Conservation (phyloP, 148 eudicot genomes). For the Nyssa sinensis region DNA sequence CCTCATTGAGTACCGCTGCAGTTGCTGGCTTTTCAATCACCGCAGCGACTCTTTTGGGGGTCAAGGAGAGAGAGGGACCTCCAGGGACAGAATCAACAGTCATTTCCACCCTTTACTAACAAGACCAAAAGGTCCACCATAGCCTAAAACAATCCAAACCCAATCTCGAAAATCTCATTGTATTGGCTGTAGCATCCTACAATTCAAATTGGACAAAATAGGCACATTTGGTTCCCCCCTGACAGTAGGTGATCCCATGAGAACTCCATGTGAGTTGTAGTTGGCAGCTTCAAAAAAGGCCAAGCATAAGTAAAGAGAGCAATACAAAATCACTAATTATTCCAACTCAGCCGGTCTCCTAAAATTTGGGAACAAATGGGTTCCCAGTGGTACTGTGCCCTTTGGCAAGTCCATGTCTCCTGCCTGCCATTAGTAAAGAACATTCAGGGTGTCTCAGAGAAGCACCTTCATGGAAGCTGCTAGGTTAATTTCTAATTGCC, state of each 20-base stretch:
- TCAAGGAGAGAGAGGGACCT: neutral
- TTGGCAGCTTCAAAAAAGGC: neutral
- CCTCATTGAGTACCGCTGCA: too few relatives aligned
- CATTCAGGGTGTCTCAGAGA: neutral
- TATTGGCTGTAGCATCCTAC: neutral
- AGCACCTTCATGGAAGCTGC: neutral
- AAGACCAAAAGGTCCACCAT: neutral
- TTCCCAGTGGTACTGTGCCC: neutral
- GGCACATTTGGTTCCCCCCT: slow-evolving; percentile 7
- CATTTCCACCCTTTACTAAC: neutral
- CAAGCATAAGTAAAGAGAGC: neutral
- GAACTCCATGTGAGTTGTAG: slow-evolving; percentile 18
- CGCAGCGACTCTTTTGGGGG: neutral
- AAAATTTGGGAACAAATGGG: neutral
- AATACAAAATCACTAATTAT: neutral
- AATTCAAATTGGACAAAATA: neutral
- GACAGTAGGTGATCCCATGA: neutral
- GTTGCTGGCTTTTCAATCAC: neutral
- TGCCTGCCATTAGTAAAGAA: neutral
- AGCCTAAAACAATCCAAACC: neutral
- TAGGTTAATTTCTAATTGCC: neutral
- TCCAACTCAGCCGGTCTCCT: slow-evolving; percentile 6
- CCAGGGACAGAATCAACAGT: neutral
- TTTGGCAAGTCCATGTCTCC: neutral
- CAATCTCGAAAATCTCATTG: neutral